A percentile compares a stretch with the other conserved stretches of the same genome.
Evolutionary conservation across 441 rosid genomes (phyloP).

Genomic region (Pelargonium citronellum): DNA sequence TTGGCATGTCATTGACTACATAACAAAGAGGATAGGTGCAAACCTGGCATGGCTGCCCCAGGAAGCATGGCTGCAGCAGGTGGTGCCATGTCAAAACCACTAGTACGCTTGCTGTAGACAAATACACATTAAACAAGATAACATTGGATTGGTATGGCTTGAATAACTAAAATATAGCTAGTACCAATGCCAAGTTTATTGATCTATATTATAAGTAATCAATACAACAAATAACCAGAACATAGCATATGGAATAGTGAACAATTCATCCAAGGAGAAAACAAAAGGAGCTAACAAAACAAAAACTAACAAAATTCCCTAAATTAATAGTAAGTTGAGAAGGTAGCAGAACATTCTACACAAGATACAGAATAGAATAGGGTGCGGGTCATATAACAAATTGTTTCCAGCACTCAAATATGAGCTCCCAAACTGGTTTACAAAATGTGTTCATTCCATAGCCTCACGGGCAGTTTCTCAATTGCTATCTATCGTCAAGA

Average conservation of each 20-base stretch:
- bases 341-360: not conserved
- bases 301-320: not conserved
- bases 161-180: not conserved
- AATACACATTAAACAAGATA: not conserved
- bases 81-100: constrained; percentile 33
- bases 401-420: not conserved
- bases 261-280: not conserved
- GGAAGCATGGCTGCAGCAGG: constrained; percentile 20
- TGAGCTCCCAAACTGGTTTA: not conserved
- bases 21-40: constrained; percentile 9
- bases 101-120: constrained; percentile 25
- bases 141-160: not conserved
- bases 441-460: not conserved
- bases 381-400: no score
- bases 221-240: no score
- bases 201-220: no score
- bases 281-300: constrained; percentile 2
- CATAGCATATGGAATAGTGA: not conserved
- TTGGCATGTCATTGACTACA: not conserved
- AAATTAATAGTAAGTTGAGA: not conserved
- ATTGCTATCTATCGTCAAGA: not conserved
- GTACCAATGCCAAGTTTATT: not conserved
- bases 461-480: constrained; percentile 1
- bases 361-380: no score
- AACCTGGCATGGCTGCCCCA: constrained; percentile 27